Percentiles rank a stretch among this genome's conserved stretches.
phyloP scores from a whole-genome alignment of 2,329 filamentous ascomycete species.

The Didymella glomerata region DNA sequence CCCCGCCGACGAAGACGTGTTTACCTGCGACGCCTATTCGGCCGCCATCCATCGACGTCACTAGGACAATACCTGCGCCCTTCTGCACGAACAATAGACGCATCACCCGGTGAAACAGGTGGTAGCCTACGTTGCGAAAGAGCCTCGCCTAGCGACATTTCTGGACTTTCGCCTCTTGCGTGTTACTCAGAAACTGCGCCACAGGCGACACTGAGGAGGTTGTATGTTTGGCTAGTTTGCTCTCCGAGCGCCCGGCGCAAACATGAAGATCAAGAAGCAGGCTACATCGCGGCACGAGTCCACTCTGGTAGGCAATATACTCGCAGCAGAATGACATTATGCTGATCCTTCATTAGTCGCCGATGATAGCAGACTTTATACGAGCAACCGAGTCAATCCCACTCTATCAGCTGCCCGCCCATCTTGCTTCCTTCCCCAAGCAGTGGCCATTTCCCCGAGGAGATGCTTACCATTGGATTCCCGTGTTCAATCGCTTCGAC shows the following conservation, averaged over 20 bases:
- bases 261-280: constrained; percentile 65
- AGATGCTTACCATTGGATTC: constrained; percentile 98
- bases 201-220: constrained; percentile 21
- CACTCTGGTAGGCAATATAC: constrained; percentile 54
- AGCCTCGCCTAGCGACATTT: constrained; percentile 5
- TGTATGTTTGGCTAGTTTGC: constrained; percentile 48
- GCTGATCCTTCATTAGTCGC: constrained; percentile 69
- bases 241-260: constrained; percentile 49
- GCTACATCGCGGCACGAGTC: constrained; percentile 63
- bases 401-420: constrained; percentile 77
- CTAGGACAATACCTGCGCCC: background rate
- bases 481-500: constrained; percentile 92
- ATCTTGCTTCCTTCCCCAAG: constrained; percentile 81
- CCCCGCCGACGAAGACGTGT: constrained; percentile 13
- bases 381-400: constrained; percentile 72
- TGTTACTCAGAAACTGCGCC: constrained; percentile 3
- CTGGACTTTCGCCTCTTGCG: constrained; percentile 5
- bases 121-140: constrained; percentile 3
- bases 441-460: constrained; percentile 96
- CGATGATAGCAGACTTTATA: constrained; percentile 85
- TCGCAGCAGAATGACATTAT: background rate
- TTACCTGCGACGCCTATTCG: background rate
- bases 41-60: constrained; percentile 4
- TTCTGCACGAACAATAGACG: background rate
- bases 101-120: constrained; percentile 3